Evolutionary conservation across 2,329 filamentous ascomycete species (phyloP).

Genomic region (Phaeosphaeriaceae sp.): DNA sequence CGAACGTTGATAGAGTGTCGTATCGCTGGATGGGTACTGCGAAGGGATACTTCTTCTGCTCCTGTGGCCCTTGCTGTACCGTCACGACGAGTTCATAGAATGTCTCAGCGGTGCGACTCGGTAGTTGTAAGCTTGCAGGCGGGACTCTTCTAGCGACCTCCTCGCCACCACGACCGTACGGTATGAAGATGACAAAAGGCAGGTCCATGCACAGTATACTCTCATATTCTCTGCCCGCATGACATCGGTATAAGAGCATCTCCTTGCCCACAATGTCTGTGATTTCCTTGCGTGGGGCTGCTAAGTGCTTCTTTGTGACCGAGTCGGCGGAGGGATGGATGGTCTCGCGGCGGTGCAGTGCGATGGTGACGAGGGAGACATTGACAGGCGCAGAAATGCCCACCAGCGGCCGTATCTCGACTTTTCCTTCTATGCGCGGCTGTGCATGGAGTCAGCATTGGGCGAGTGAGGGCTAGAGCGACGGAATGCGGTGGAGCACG

Average conservation of each 20-base stretch:
- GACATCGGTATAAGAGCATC: constrained; percentile 87
- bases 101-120: constrained; percentile 93
- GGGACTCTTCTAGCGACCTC: constrained; percentile 90
- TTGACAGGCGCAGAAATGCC: constrained; percentile 89
- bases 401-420: constrained; percentile 88
- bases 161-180: constrained; percentile 88
- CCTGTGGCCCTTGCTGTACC: constrained; percentile 85
- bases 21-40: constrained; percentile 91
- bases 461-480: constrained; percentile 7
- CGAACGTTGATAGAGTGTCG: constrained; percentile 96
- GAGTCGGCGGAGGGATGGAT: constrained; percentile 97
- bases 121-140: constrained; percentile 87
- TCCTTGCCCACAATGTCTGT: constrained; percentile 95
- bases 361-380: constrained; percentile 92
- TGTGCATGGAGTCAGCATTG: constrained; percentile 51
- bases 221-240: constrained; percentile 83
- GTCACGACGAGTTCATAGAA: constrained; percentile 96
- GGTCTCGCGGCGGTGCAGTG: constrained; percentile 89
- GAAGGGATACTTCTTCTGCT: constrained; percentile 90
- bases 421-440: constrained; percentile 97
- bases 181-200: constrained; percentile 96
- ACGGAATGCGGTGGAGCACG: constrained; percentile 7
- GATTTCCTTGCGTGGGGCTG: constrained; percentile 87
- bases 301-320: constrained; percentile 88
- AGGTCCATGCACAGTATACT: constrained; percentile 94